Percentiles rank a stretch among this genome's conserved stretches.
Evolutionary conservation across 2,329 filamentous ascomycete genomes (phyloP).

Genomic region (Parastagonospora nodorum): DNA sequence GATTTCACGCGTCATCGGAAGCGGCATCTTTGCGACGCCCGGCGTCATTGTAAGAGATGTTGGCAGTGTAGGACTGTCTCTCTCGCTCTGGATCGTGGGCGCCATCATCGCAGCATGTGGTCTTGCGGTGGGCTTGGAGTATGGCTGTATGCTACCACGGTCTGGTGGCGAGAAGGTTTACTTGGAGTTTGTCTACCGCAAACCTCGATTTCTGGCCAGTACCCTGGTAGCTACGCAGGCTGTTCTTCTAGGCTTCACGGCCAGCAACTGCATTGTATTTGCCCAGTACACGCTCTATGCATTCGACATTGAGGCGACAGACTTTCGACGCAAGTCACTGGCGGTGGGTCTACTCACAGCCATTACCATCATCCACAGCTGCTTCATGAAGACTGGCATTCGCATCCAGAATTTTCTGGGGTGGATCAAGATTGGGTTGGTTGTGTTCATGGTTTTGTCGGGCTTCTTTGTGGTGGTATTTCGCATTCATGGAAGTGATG

Average conservation of each 20-base stretch:
- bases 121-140: constrained; percentile 67
- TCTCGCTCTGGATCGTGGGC: constrained; percentile 68
- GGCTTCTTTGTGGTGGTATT: constrained; percentile 44
- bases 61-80: constrained; percentile 68
- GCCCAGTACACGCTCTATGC: constrained; percentile 69
- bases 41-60: constrained; percentile 69
- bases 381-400: constrained; percentile 44
- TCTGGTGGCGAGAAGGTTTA: constrained; percentile 73
- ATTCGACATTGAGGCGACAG: constrained; percentile 56
- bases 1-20: constrained; percentile 71
- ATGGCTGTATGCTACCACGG: constrained; percentile 71
- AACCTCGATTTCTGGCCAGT: constrained; percentile 67
- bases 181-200: constrained; percentile 70
- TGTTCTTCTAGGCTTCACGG: constrained; percentile 68
- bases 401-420: constrained; percentile 47
- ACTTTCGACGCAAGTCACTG: constrained; percentile 59
- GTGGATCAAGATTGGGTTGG: constrained; percentile 47
- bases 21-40: constrained; percentile 74
- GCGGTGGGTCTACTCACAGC: constrained; percentile 46
- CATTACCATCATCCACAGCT: constrained; percentile 46
- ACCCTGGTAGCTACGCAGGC: constrained; percentile 68
- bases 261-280: constrained; percentile 72
- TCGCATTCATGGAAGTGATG: constrained; percentile 20
- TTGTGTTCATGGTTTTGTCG: constrained; percentile 47
- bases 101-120: constrained; percentile 66